Percentiles rank a stretch among this genome's conserved stretches.
Conservation (phyloP, 805 yeast species). For the Geotrichum ghanense region DNA sequence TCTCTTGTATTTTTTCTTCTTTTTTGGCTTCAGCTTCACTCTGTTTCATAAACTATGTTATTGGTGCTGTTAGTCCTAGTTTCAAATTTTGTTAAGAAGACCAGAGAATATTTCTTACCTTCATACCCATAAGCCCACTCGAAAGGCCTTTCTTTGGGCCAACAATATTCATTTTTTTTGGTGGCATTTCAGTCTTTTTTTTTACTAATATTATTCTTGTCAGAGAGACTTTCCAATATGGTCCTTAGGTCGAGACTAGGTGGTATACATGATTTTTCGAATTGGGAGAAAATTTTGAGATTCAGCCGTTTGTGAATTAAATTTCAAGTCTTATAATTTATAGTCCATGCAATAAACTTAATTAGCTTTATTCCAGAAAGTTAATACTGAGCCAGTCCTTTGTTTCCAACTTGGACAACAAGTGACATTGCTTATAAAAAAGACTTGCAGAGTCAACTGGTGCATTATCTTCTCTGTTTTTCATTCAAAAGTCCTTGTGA, state of each 20-base stretch:
- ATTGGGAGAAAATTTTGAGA: constrained; percentile 1
- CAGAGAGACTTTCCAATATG: background rate
- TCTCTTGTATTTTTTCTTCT: background rate
- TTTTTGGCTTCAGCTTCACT: background rate
- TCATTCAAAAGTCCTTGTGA: too few relatives aligned
- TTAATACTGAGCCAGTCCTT: too few relatives aligned
- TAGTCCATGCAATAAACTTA: too few relatives aligned
- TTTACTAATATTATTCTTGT: background rate
- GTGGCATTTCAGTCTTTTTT: too few relatives aligned
- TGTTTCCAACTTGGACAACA: too few relatives aligned
- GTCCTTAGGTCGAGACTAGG: background rate
- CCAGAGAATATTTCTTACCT: background rate
- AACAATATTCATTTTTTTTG: background rate
- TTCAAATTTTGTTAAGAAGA: background rate
- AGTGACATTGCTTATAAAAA: too few relatives aligned
- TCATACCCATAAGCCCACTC: background rate
- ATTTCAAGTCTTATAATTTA: too few relatives aligned
- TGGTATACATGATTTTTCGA: too few relatives aligned
- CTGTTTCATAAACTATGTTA: background rate
- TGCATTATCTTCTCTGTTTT: too few relatives aligned
- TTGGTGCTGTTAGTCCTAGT: too few relatives aligned
- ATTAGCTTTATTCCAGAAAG: too few relatives aligned
- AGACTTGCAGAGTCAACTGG: too few relatives aligned
- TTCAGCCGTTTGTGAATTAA: background rate
- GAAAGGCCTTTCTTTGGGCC: background rate